A percentile compares a stretch with the other conserved stretches of the same genome.
phyloP scores from a whole-genome alignment of 352 stramenopile species.

The Peronospora destructor region DNA sequence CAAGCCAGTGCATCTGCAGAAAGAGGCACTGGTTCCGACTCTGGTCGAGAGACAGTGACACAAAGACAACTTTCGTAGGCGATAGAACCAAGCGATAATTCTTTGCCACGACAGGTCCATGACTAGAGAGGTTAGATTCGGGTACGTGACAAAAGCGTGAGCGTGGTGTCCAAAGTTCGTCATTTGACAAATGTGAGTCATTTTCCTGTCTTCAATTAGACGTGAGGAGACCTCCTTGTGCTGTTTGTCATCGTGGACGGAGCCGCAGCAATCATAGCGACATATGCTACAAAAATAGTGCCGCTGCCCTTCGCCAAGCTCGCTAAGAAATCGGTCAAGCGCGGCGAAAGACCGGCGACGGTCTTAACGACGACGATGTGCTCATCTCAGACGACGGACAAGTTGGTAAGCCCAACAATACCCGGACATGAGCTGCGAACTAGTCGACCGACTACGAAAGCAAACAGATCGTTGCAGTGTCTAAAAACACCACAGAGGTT shows the following conservation, averaged over 20 bases:
- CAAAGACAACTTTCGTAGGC: constrained; percentile 38
- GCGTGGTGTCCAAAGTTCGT: no score
- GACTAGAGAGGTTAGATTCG: constrained; percentile 81
- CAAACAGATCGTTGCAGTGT: no score
- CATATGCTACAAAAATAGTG: constrained; percentile 20
- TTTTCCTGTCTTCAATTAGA: constrained; percentile 3
- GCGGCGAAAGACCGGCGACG: constrained; percentile 39
- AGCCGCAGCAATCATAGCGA: constrained; percentile 40
- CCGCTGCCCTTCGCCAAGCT: no score
- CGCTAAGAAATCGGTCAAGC: constrained; percentile 22
- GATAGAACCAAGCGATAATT: constrained; percentile 28
- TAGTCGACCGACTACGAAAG: no score
- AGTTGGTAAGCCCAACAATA: no score
- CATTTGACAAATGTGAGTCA: constrained; percentile 13
- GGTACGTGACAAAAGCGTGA: no score
- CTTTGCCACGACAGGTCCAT: constrained; percentile 27
- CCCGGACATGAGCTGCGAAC: no score
- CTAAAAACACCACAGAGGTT: no score
- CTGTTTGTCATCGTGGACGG: constrained; percentile 32
- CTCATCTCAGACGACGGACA: no score
- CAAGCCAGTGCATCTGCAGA: constrained; percentile 16
- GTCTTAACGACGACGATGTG: no score
- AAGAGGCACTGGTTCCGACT: constrained; percentile 14
- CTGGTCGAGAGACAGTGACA: constrained; percentile 12
- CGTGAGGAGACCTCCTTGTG: constrained; percentile 47